Conservation (phyloP, 805 yeast species). For the Starmerella sirachaensis region DNA sequence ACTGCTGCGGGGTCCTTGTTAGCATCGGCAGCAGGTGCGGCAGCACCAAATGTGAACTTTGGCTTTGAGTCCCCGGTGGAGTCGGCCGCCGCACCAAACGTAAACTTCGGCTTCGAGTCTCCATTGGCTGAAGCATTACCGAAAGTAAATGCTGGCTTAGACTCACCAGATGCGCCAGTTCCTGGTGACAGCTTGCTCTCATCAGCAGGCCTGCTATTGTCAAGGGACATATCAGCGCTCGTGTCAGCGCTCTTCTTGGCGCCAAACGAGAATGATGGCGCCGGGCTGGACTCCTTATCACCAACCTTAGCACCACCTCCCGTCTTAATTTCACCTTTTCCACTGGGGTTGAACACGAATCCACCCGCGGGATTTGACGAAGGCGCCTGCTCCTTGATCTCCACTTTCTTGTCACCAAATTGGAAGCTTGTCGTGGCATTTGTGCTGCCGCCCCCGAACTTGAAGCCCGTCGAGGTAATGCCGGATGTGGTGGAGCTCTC, state of each 20-base stretch:
- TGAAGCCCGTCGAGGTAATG: constrained; percentile 18
- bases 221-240: no score
- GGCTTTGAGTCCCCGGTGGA: constrained; percentile 18
- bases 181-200: neutral
- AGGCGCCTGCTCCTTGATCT: constrained; percentile 4
- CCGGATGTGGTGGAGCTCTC: constrained; percentile 3
- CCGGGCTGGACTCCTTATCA: constrained; percentile 75
- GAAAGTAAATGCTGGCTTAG: constrained; percentile 10
- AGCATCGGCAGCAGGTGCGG: neutral
- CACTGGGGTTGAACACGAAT: constrained; percentile 18
- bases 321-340: constrained; percentile 18
- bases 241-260: neutral
- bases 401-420: constrained; percentile 20
- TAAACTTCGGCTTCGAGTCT: constrained; percentile 19
- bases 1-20: no score
- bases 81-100: constrained; percentile 21
- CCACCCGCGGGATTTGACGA: constrained; percentile 13
- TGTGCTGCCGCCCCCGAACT: constrained; percentile 11
- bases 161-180: neutral
- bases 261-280: constrained; percentile 8
- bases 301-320: constrained; percentile 96
- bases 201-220: no score
- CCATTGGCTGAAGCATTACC: constrained; percentile 11
- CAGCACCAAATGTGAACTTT: constrained; percentile 25
- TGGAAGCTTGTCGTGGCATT: constrained; percentile 12